phyloP scores from a whole-genome alignment of 2,329 filamentous ascomycete species.

The Aspergillus piperis region DNA sequence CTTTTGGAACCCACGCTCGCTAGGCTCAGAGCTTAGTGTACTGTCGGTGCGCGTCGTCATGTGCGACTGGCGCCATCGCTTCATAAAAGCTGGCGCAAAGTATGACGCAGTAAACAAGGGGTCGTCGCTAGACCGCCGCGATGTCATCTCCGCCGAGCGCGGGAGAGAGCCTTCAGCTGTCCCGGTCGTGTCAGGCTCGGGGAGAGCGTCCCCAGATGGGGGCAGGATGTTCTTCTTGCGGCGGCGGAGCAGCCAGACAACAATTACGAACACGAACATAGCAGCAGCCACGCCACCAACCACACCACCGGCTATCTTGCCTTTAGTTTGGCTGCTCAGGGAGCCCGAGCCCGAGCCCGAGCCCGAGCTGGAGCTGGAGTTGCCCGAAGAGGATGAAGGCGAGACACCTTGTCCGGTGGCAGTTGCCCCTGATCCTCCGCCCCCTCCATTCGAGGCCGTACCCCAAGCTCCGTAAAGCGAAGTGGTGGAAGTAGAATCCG shows the following conservation, averaged over 20 bases:
- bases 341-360: conserved; percentile 19
- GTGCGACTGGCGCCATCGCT: conserved; percentile 43
- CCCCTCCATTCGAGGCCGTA: conserved; percentile 8
- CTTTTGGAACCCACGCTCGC: conserved; percentile 53
- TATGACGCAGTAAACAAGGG: conserved; percentile 43
- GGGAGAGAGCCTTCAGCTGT: conserved; percentile 18
- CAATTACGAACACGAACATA: conserved; percentile 49
- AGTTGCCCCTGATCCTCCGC: conserved; percentile 16
- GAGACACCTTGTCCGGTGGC: conserved; percentile 8
- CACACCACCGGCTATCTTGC: conserved; percentile 62
- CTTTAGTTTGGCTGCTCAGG: conserved; percentile 42
- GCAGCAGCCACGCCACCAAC: conserved; percentile 63
- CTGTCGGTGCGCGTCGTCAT: conserved; percentile 39
- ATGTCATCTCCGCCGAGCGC: conserved; percentile 33
- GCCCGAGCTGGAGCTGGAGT: conserved; percentile 1
- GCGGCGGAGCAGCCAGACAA: conserved; percentile 44
- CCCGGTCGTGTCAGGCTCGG: conserved; percentile 25
- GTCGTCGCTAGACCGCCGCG: conserved; percentile 41
- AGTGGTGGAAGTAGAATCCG: conserved; percentile 3
- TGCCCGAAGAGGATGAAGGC: conserved; percentile 12
- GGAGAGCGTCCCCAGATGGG: conserved; percentile 24
- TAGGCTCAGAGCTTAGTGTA: conserved; percentile 33
- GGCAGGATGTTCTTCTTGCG: conserved; percentile 48
- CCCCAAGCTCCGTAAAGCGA: conserved; percentile 1
- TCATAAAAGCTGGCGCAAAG: conserved; percentile 42